Percentiles rank a stretch among this genome's conserved stretches.
Conservation (phyloP, 1,284 basidiomycete species). For the Papiliotrema terrestris region DNA sequence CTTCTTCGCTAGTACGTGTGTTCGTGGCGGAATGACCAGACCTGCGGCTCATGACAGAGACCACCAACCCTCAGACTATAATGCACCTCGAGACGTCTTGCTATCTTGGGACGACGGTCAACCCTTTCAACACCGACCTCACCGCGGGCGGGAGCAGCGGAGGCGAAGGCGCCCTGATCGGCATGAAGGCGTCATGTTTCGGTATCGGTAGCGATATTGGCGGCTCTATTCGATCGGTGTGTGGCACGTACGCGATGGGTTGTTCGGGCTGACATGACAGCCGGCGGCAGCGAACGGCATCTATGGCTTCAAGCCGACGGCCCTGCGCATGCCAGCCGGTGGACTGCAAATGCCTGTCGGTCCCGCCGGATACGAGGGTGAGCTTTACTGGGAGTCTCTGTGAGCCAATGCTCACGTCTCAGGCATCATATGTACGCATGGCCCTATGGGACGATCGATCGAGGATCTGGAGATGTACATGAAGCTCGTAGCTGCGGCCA, state of each 20-base stretch:
- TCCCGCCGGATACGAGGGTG: neutral
- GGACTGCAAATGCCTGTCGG: too few species aligned
- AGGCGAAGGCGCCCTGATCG: constrained; percentile 54
- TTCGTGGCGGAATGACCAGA: neutral
- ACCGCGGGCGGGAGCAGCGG: constrained; percentile 60
- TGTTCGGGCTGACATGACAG: too few species aligned
- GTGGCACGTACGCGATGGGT: too few species aligned
- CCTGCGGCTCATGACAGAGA: constrained; percentile 12
- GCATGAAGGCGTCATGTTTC: neutral
- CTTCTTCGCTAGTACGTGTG: neutral
- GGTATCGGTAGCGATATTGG: constrained; percentile 9
- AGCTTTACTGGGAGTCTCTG: neutral
- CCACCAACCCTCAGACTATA: constrained; percentile 28
- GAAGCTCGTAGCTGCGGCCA: constrained; percentile 22
- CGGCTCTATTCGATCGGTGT: neutral
- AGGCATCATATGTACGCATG: constrained; percentile 26
- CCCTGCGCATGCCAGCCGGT: neutral
- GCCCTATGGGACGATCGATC: constrained; percentile 31
- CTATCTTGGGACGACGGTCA: constrained; percentile 37
- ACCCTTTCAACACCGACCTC: constrained; percentile 55
- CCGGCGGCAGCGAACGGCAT: neutral
- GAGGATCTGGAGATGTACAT: constrained; percentile 35
- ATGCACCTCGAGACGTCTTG: constrained; percentile 33
- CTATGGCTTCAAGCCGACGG: constrained; percentile 1
- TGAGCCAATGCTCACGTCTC: neutral